Evolutionary conservation across 352 stramenopile genomes (phyloP), one percentile per base, ranked within the genome.

Genomic region (Phytophthora hibernalis): DNA sequence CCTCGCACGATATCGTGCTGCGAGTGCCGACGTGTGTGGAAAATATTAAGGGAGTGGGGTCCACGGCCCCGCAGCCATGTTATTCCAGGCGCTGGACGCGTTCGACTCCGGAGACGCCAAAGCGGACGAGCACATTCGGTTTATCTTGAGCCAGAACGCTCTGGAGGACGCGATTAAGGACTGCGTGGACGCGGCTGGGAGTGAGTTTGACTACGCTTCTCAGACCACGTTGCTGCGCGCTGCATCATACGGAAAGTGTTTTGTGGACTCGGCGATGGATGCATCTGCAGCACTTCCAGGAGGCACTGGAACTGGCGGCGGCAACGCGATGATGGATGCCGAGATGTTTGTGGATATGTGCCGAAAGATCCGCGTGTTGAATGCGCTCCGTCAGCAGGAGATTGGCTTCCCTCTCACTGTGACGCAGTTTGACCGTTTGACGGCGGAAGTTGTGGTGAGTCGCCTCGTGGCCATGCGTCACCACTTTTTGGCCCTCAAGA

Each of bases 401-500:
- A 63, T 96, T 22, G 91, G 90, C 0, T 92, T 98, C 33, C 89
- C 90, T 0, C 53, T 97, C 40, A 96, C 90, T 0, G 65, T 95
- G 5, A 77, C 68, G 9, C 85, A 97, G 67, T 97, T 91, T 66
- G 89, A 96, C 35, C 83, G 82, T 4, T 53, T 97, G 26, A 92
- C 82, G 18, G 79, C 90, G 3, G 88, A 97, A 52, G 89, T 97
- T 24, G 82, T 97, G 20, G 76, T 97, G 21, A 91, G 89, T 47
- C 89, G 91, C 0, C 77, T 98, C 4, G 87, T 95, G 1, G 77
- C 83, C 5, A 85, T 96, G 72, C 83, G 83, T 18, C 85, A 96
- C 20, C 89, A 97, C 72, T 95, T 96, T 47, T 70, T 97, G 12
- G 91, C 92, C n/a, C 80, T 96, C 30, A 97, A 96, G 65, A 93